A percentile compares a stretch with the other conserved stretches of the same genome.
These are phyloP conservation scores for Aegilops longissima DNA, from an alignment of 176 grass and related monocot genomes.

Conservation along the genomic window DNA sequence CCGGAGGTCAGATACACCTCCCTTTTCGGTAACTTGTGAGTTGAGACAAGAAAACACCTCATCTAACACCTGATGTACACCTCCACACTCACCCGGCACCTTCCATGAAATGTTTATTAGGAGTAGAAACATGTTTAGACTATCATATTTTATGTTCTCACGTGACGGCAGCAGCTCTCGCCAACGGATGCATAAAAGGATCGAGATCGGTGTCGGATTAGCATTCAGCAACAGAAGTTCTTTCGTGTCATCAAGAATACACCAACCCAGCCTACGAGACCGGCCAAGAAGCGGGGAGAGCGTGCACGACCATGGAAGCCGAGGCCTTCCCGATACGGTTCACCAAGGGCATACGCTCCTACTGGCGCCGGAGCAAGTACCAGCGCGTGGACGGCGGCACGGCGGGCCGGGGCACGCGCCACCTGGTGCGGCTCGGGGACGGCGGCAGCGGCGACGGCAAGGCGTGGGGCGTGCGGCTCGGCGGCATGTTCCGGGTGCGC, in stretches of 20 bases:
- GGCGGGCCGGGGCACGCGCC: constrained; percentile 18
- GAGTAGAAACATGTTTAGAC: not conserved
- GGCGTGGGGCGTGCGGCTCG: constrained; percentile 46
- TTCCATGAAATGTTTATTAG: not conserved
- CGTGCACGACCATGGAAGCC: constrained; percentile 30
- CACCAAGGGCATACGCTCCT: constrained; percentile 70
- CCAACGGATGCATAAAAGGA: constrained; percentile 22
- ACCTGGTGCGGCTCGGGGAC: constrained; percentile 52
- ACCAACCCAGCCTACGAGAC: not conserved
- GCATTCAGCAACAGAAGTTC: not conserved
- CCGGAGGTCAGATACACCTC: not conserved
- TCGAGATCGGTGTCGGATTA: not conserved
- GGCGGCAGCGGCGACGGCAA: not conserved
- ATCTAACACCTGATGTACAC: not conserved
- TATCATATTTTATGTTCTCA: not conserved
- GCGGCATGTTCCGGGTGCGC: constrained; percentile 39
- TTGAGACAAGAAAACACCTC: not conserved
- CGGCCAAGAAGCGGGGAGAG: not conserved
- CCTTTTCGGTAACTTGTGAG: constrained; percentile 1
- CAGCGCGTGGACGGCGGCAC: constrained; percentile 28
- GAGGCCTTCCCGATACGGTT: constrained; percentile 67
- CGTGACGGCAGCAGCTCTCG: constrained; percentile 29
- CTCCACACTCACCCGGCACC: not conserved
- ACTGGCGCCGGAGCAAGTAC: constrained; percentile 68
- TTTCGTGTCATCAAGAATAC: not conserved